phyloP scores from a whole-genome alignment of 352 stramenopile species.

The Phytophthora lateralis region DNA sequence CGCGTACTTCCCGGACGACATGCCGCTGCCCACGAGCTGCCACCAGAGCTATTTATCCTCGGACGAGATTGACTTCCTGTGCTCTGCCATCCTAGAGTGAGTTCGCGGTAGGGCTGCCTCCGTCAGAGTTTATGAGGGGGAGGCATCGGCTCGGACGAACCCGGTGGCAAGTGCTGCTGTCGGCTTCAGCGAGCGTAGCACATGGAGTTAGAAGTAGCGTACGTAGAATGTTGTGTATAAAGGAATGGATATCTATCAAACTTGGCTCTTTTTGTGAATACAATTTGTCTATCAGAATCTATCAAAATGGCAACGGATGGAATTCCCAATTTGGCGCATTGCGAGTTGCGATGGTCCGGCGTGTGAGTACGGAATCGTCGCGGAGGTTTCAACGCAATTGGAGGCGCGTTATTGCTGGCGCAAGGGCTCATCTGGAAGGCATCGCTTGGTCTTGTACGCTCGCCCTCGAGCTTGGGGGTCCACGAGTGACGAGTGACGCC shows the following conservation, averaged over 20 bases:
- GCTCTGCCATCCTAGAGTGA: slow-evolving; percentile 82
- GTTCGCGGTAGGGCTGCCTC: not conserved
- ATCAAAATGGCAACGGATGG: slow-evolving; percentile 20
- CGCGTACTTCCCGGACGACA: slow-evolving; percentile 27
- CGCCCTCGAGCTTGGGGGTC: slow-evolving; percentile 3
- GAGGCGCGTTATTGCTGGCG: slow-evolving; percentile 17
- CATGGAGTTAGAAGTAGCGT: slow-evolving; percentile 27
- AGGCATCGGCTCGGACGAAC: slow-evolving; percentile 13
- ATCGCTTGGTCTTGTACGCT: slow-evolving; percentile 8
- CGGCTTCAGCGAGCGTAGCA: slow-evolving; percentile 32
- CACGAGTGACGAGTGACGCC: slow-evolving; percentile 22
- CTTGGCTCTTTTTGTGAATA: not conserved
- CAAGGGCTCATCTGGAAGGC: slow-evolving; percentile 8
- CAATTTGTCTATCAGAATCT: no score
- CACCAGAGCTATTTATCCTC: slow-evolving; percentile 65
- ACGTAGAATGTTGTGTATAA: slow-evolving; percentile 32
- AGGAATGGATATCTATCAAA: slow-evolving; percentile 34
- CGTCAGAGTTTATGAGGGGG: slow-evolving; percentile 16
- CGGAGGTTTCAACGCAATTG: slow-evolving; percentile 41
- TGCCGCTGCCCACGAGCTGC: slow-evolving; percentile 29
- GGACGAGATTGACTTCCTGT: slow-evolving; percentile 89
- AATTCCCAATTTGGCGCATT: slow-evolving; percentile 25
- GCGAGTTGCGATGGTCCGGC: not conserved
- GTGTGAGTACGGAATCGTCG: slow-evolving; percentile 29
- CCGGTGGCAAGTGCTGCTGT: slow-evolving; percentile 61